These are phyloP conservation scores for Sugiyamaella grinbergsii DNA, from an alignment of 1,139 yeast species.

Conservation along the genomic window DNA sequence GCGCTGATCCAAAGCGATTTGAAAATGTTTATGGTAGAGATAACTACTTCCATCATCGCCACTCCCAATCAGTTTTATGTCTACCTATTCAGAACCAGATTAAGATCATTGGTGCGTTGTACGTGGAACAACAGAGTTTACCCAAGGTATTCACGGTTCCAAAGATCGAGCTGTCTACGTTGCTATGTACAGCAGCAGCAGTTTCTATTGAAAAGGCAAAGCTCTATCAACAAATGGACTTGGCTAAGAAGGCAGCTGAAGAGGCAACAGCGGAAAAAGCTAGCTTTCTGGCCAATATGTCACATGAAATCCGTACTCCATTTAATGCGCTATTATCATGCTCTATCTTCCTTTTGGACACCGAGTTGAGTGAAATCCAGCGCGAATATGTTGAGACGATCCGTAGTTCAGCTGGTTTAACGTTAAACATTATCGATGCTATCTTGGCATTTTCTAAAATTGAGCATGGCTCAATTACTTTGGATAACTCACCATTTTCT, in stretches of 20 bases:
- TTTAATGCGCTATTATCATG: conserved; percentile 59
- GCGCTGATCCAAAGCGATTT: conserved; percentile 46
- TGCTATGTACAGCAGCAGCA: conserved; percentile 58
- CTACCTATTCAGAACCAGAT: conserved; percentile 52
- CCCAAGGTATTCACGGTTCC: conserved; percentile 41
- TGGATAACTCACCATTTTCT: conserved; percentile 54
- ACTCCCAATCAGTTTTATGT: conserved; percentile 48
- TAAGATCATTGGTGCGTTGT: conserved; percentile 52
- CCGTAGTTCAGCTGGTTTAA: conserved; percentile 54
- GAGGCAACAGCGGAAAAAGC: conserved; percentile 64
- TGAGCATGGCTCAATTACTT: conserved; percentile 56
- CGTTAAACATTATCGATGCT: conserved; percentile 59
- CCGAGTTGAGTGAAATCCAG: conserved; percentile 51
- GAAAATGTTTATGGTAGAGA: conserved; percentile 47
- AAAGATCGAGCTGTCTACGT: conserved; percentile 48
- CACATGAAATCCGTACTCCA: conserved; percentile 58
- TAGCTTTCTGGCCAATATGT: conserved; percentile 59
- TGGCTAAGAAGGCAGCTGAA: conserved; percentile 59
- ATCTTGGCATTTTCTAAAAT: conserved; percentile 59
- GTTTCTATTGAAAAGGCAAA: conserved; percentile 55
- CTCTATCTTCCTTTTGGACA: conserved; percentile 56
- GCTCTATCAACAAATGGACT: conserved; percentile 53
- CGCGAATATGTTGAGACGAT: conserved; percentile 59
- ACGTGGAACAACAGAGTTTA: conserved; percentile 47
- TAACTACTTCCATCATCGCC: conserved; percentile 47